These are phyloP conservation scores for Ceratonia siliqua DNA, from an alignment of 306 rosid genomes.

Conservation along the genomic window DNA sequence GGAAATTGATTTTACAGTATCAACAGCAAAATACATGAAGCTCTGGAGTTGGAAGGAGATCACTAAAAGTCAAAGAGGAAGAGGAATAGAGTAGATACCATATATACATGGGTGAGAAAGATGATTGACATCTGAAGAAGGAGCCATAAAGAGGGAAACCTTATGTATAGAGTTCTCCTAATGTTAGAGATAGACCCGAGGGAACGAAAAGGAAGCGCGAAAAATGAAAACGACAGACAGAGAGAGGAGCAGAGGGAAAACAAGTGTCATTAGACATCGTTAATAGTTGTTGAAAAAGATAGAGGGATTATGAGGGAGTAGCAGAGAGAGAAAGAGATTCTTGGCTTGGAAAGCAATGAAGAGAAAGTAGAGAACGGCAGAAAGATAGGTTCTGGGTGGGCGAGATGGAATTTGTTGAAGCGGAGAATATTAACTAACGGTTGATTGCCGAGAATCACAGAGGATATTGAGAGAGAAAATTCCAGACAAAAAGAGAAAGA, in stretches of 20 bases:
- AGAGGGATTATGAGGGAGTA: constrained; percentile 45
- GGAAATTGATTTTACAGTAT: not conserved
- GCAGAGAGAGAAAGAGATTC: constrained; percentile 58
- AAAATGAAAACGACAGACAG: constrained; percentile 50
- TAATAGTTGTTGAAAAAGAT: constrained; percentile 48
- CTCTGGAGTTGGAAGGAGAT: not conserved
- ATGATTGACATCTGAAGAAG: constrained; percentile 66
- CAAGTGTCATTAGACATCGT: constrained; percentile 52
- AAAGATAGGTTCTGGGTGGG: constrained; percentile 38
- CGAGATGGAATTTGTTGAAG: constrained; percentile 54
- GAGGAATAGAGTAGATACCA: constrained; percentile 49
- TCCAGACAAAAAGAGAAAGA: not conserved
- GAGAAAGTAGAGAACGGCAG: constrained; percentile 41
- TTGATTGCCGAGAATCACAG: constrained; percentile 48
- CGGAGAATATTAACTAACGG: constrained; percentile 63
- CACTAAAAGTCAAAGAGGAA: not conserved
- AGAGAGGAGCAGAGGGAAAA: constrained; percentile 40
- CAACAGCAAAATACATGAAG: not conserved
- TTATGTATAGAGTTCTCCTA: constrained; percentile 47
- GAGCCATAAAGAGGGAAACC: constrained; percentile 41
- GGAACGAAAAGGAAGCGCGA: constrained; percentile 23
- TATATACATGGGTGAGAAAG: constrained; percentile 79
- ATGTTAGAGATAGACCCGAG: constrained; percentile 3
- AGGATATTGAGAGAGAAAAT: constrained; percentile 8
- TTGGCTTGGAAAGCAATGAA: constrained; percentile 81